Conservation (phyloP, 2,329 filamentous ascomycete genomes). For the Paraphaeosphaeria minitans region DNA sequence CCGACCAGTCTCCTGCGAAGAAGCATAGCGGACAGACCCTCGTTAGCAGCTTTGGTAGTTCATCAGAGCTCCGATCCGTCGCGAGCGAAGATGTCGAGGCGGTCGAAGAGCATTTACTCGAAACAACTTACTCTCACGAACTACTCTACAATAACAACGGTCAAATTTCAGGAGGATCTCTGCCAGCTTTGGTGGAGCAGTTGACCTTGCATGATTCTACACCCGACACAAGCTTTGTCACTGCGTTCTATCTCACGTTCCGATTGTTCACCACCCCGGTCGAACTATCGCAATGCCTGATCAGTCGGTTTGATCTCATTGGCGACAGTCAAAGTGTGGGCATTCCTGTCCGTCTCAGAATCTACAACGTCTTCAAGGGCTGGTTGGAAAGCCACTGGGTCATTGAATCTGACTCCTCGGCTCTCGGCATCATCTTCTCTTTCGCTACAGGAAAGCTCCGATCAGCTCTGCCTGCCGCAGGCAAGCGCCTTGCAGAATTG, state of each 20-base stretch:
- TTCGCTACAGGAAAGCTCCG: conserved; percentile 79
- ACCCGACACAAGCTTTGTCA: conserved; percentile 88
- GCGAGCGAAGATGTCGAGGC: conserved; percentile 79
- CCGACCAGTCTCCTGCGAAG: conserved; percentile 64
- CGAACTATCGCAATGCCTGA: conserved; percentile 79
- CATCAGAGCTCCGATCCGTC: conserved; percentile 65
- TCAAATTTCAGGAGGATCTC: conserved; percentile 88
- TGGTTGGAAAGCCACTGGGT: conserved; percentile 98
- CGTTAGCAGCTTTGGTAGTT: conserved; percentile 67
- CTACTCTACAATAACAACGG: conserved; percentile 93
- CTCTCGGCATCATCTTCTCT: conserved; percentile 73
- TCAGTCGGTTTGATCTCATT: conserved; percentile 91
- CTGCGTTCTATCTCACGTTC: conserved; percentile 96
- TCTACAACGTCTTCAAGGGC: conserved; percentile 96
- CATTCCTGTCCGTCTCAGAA: conserved; percentile 80
- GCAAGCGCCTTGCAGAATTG: conserved; percentile 79
- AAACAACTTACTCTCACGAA: conserved; percentile 89
- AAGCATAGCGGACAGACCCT: conserved; percentile 65
- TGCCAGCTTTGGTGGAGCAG: conserved; percentile 90
- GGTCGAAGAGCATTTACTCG: conserved; percentile 81
- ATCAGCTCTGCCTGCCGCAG: conserved; percentile 73
- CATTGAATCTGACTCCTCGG: conserved; percentile 76
- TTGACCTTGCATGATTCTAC: conserved; percentile 92
- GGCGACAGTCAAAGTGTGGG: conserved; percentile 76
- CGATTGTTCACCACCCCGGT: conserved; percentile 84